Conservation (phyloP, 2,329 filamentous ascomycete species). For the Cercospora brassicicola region DNA sequence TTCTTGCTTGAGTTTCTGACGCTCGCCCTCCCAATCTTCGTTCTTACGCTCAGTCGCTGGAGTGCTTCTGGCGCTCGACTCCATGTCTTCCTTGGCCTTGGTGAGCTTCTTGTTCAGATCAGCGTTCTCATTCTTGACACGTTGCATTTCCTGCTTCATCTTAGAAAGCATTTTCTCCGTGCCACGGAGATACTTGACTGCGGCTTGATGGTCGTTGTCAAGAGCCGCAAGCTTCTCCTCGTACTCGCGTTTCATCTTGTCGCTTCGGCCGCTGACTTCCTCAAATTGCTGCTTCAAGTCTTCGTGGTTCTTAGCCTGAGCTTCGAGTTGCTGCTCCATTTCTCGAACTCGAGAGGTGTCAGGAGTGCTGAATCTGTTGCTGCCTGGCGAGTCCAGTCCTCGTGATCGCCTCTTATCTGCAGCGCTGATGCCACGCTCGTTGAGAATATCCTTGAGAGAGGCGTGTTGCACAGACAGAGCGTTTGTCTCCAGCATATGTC, state of each 20-base stretch:
- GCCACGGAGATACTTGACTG: constrained; percentile 95
- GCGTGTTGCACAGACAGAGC: constrained; percentile 89
- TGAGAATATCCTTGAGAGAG: constrained; percentile 87
- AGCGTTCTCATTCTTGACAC: constrained; percentile 83
- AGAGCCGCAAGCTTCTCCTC: constrained; percentile 90
- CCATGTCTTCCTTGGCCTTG: constrained; percentile 38
- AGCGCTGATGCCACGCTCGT: constrained; percentile 82
- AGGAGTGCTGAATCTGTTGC: constrained; percentile 66
- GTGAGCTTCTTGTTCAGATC: constrained; percentile 78
- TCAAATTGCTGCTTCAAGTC: constrained; percentile 79
- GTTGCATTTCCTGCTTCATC: constrained; percentile 94
- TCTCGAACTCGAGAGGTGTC: constrained; percentile 78
- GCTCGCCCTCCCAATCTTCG: constrained; percentile 73
- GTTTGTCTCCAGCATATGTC: constrained; percentile 89
- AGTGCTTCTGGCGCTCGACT: constrained; percentile 34
- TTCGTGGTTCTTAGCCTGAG: constrained; percentile 75
- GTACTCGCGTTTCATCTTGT: constrained; percentile 85
- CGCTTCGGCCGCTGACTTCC: constrained; percentile 72
- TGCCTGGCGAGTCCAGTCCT: constrained; percentile 70
- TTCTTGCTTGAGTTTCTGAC: constrained; percentile 64
- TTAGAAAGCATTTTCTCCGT: constrained; percentile 99
- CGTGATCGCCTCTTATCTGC: constrained; percentile 70
- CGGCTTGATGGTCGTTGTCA: constrained; percentile 96
- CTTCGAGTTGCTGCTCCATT: constrained; percentile 82
- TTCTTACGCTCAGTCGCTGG: constrained; percentile 44